Base-by-base conservation (phyloP, 257 asterid species). In the Ehretia macrophylla region DNA sequence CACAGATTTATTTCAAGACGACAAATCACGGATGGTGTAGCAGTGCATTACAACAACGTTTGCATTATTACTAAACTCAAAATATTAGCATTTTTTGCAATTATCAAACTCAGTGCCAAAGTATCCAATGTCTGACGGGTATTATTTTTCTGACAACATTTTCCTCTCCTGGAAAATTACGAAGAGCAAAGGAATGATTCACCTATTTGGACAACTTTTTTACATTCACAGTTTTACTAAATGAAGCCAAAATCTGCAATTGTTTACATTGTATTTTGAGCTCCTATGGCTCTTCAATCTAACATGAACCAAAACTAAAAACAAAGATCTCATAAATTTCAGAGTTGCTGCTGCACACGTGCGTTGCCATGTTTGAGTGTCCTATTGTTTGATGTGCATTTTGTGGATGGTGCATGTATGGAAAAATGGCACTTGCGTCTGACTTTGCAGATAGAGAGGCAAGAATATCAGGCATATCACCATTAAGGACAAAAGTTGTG, bases 71-170 rank as follows among this genome's bases (percentile, higher is more conserved):
- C 3, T 27, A 27, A 27, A 27, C 35, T 27, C 35, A 27, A 27
- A 27, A 27, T 27, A 27, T 27, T 27, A 6, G 35, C 35, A 27
- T 27, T 27, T 27, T 27, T 56, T 27, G 8, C n/a, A 9, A 18
- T 17, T 21, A 37, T 56, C 60, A 54, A 46, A 47, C 56, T 23
- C 67, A 55, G 73, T 48, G 60, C 50, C 44, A 35, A 35, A 51
- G 69, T 32, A 60, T 62, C 72, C 76, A n/a, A 71, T 48, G 76
- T 61, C 42, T 21, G 51, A 39, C 18, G 58, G 16, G 14, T 14
- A 14, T 27, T 47, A 0, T 27, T 32, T 51, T 52, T 58, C 20
- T 38, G n/a, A 44, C 10, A n/a, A 17, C 17, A 35, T 19, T 11
- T 57, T 42, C 42, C 37, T 14, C 6, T 8, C 35, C 18, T 18